These are phyloP conservation scores for Daldinia grandis DNA, from an alignment of 495 filamentous ascomycete species.

Conservation along the genomic window DNA sequence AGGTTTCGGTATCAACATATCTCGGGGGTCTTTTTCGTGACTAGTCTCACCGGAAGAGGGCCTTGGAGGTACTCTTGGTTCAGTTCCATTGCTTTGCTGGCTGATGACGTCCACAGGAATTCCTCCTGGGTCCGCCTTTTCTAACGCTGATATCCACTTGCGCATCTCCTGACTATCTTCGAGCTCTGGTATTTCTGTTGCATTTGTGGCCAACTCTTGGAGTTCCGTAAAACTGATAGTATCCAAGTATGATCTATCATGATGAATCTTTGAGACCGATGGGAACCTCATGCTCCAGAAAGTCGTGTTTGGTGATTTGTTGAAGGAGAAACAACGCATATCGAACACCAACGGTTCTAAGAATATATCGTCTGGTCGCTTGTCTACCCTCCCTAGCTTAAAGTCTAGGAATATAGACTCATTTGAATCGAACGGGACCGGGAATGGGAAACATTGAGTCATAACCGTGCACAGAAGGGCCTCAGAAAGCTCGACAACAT, in stretches of 20 bases:
- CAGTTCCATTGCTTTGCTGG: conserved; percentile 38
- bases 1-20: neutral
- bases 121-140: conserved; percentile 53
- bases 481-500: conserved; percentile 54
- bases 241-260: conserved; percentile 55
- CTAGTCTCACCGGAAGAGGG: neutral
- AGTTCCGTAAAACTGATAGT: conserved; percentile 54
- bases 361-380: conserved; percentile 51
- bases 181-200: conserved; percentile 42
- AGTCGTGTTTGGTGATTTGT: conserved; percentile 52
- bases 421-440: conserved; percentile 45
- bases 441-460: conserved; percentile 47
- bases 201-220: conserved; percentile 53
- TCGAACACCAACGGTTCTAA: conserved; percentile 54
- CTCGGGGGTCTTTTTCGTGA: neutral
- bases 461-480: conserved; percentile 47
- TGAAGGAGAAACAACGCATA: conserved; percentile 58
- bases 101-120: conserved; percentile 43
- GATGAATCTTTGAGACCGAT: conserved; percentile 56
- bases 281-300: conserved; percentile 60
- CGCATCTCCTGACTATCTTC: conserved; percentile 61
- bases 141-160: conserved; percentile 64
- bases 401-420: conserved; percentile 47
- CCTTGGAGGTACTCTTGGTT: conserved; percentile 4
- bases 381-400: conserved; percentile 23